phyloP scores from a whole-genome alignment of 2,329 filamentous ascomycete species.

The Trichophyton equinum region DNA sequence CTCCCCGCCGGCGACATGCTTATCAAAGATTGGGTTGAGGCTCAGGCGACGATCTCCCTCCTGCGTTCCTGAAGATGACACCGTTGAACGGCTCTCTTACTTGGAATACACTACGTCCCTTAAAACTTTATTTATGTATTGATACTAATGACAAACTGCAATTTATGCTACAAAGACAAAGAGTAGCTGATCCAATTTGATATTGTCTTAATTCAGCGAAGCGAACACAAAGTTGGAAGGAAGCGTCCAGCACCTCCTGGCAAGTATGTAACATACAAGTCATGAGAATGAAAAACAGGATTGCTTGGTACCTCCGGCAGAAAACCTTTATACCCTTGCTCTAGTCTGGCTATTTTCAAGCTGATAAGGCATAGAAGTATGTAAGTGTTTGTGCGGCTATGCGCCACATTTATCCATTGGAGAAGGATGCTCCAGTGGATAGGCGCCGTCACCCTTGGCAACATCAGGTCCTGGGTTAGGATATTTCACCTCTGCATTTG shows the following conservation, averaged over 20 bases:
- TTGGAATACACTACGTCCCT: too few relatives aligned
- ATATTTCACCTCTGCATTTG: constrained; percentile 32
- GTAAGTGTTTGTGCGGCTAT: neutral
- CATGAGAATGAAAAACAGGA: too few relatives aligned
- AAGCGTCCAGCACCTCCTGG: neutral
- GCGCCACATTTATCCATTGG: neutral
- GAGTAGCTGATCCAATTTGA: neutral
- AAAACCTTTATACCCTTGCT: neutral
- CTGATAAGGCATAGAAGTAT: neutral
- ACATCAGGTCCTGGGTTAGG: constrained; percentile 34
- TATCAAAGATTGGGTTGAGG: neutral
- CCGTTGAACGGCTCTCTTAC: too few relatives aligned
- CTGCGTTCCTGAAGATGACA: too few relatives aligned
- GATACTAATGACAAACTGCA: neutral
- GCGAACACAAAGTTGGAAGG: neutral
- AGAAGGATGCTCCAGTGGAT: constrained; percentile 29
- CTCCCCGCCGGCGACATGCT: neutral
- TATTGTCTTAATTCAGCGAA: neutral
- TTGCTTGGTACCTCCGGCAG: too few relatives aligned
- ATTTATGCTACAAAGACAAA: neutral
- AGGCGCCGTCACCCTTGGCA: constrained; percentile 32
- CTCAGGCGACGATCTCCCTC: too few relatives aligned
- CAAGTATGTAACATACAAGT: neutral
- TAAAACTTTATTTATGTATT: too few relatives aligned
- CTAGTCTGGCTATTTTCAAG: neutral